phyloP scores from a whole-genome alignment of 1,284 basidiomycete species.

The Sporisorium iseilematis-ciliati region DNA sequence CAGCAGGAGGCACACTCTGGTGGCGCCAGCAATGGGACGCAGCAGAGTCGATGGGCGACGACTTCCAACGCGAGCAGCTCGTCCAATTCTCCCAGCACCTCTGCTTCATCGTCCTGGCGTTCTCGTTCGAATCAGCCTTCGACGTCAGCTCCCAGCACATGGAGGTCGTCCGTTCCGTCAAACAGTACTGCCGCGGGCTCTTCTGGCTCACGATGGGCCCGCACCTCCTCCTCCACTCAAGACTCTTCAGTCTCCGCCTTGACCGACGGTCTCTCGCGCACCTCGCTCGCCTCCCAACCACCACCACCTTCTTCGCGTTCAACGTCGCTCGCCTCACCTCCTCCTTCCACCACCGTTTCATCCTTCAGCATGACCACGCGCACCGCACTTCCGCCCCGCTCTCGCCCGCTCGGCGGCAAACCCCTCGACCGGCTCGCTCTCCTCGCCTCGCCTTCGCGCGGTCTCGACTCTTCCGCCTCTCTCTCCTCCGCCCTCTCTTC shows the following conservation, averaged over 20 bases:
- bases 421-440: conserved; percentile 41
- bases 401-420: conserved; percentile 42
- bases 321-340: neutral
- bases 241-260: neutral
- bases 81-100: neutral
- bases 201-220: conserved; percentile 19
- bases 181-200: conserved; percentile 6
- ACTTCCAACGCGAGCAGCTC: conserved; percentile 4
- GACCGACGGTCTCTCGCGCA: neutral
- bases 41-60: conserved; percentile 41
- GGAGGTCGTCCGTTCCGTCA: neutral
- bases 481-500: conserved; percentile 25
- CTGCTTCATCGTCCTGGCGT: conserved; percentile 23
- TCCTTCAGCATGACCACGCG: neutral
- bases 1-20: conserved; percentile 7
- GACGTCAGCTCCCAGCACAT: too few relatives aligned
- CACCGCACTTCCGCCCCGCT: neutral
- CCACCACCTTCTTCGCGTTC: conserved; percentile 1
- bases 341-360: neutral
- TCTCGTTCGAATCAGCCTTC: neutral
- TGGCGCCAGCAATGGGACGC: conserved; percentile 9
- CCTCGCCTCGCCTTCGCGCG: conserved; percentile 48
- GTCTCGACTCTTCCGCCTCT: conserved; percentile 28
- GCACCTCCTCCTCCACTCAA: neutral
- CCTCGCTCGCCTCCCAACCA: neutral